Conservation (phyloP, 2,329 filamentous ascomycete species). For the Tolypocladium inflatum region DNA sequence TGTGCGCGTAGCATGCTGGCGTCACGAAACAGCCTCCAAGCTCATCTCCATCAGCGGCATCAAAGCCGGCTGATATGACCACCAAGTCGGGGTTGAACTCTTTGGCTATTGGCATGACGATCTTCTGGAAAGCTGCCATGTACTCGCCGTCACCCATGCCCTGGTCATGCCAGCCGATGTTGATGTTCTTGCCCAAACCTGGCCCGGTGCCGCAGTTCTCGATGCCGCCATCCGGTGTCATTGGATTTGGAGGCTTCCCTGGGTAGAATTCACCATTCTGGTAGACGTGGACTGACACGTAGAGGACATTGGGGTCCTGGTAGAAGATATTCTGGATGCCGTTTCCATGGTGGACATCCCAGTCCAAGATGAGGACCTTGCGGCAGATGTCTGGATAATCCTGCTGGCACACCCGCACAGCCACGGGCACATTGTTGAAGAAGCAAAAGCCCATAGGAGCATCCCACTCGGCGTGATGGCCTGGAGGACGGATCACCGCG, state of each 20-base stretch:
- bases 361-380: slow-evolving; percentile 89
- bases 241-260: slow-evolving; percentile 46
- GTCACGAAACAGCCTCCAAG: slow-evolving; percentile 89
- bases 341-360: slow-evolving; percentile 78
- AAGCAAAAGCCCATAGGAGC: slow-evolving; percentile 90
- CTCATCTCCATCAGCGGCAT: slow-evolving; percentile 88
- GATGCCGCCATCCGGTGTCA: slow-evolving; percentile 50
- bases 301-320: slow-evolving; percentile 85
- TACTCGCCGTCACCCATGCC: slow-evolving; percentile 96
- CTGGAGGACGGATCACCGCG: slow-evolving; percentile 87
- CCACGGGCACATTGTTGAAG: slow-evolving; percentile 95
- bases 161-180: slow-evolving; percentile 58
- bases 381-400: slow-evolving; percentile 73
- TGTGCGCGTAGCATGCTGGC: slow-evolving; percentile 87
- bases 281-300: slow-evolving; percentile 91
- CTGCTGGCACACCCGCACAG: slow-evolving; percentile 75
- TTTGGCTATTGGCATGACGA: slow-evolving; percentile 90
- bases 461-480: slow-evolving; percentile 86
- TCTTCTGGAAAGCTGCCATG: slow-evolving; percentile 88
- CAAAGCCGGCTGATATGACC: slow-evolving; percentile 91
- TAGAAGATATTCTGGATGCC: slow-evolving; percentile 97
- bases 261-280: slow-evolving; percentile 81
- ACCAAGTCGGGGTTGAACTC: slow-evolving; percentile 94
- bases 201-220: slow-evolving; percentile 47
- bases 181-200: slow-evolving; percentile 54